These are phyloP conservation scores for Alternaria dauci DNA, from an alignment of 2,329 filamentous ascomycete species.

Conservation along the genomic window DNA sequence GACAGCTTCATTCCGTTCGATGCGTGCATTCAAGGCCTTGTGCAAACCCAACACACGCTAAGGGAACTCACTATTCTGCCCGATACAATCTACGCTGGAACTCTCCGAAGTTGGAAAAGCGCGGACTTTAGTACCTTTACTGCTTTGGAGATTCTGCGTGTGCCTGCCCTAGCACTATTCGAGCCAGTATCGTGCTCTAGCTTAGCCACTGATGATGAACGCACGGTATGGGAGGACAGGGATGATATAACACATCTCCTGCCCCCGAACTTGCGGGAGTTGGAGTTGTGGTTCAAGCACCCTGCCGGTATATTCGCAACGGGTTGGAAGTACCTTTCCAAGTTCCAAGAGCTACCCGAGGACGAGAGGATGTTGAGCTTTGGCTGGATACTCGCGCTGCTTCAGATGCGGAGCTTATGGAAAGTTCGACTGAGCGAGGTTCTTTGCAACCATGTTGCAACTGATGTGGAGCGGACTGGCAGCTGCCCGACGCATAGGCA, in stretches of 20 bases:
- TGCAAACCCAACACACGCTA: neutral
- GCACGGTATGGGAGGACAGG: too few species aligned
- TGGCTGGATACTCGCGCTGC: neutral
- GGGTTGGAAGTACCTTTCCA: neutral
- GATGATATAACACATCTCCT: neutral
- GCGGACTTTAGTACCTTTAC: too few species aligned
- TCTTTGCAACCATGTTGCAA: neutral
- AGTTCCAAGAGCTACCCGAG: neutral
- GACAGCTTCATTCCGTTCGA: neutral
- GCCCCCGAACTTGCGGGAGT: neutral
- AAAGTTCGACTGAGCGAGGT: neutral
- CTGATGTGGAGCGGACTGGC: too few species aligned
- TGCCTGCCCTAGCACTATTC: too few species aligned
- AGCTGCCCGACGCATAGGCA: too few species aligned
- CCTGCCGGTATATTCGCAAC: neutral
- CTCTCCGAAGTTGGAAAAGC: too few species aligned
- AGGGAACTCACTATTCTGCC: too few species aligned
- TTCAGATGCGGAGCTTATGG: neutral
- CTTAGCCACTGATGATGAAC: too few species aligned
- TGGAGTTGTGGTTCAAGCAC: neutral
- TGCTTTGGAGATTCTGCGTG: too few species aligned
- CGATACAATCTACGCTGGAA: too few species aligned
- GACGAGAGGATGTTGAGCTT: neutral
- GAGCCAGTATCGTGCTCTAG: too few species aligned
- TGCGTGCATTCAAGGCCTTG: neutral